Conservation (phyloP, 495 filamentous ascomycete species). For the Aspergillus incahuasiensis region DNA sequence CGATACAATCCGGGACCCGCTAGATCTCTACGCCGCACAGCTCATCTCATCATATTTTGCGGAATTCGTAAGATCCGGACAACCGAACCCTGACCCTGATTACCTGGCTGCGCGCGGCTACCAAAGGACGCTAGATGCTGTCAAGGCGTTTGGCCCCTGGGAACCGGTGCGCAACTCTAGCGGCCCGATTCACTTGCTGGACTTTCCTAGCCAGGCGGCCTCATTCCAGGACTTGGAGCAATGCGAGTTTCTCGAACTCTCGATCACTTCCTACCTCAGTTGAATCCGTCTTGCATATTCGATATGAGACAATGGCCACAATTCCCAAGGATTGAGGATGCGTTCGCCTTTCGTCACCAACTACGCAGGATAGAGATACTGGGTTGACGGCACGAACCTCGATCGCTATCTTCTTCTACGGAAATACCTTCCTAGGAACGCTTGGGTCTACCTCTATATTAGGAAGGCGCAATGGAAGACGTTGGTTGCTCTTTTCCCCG, state of each 20-base stretch:
- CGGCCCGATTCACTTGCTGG: constrained; percentile 31
- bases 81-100: constrained; percentile 25
- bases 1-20: constrained; percentile 20
- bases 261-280: constrained; percentile 23
- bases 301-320: too few species aligned
- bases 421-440: too few species aligned
- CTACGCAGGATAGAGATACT: too few species aligned
- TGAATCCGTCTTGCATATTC: not conserved
- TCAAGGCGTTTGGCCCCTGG: constrained; percentile 14
- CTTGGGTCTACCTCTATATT: too few species aligned
- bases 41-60: constrained; percentile 29
- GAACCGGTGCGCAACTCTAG: constrained; percentile 7
- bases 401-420: too few species aligned
- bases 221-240: constrained; percentile 32
- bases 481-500: too few species aligned
- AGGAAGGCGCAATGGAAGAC: too few species aligned
- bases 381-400: too few species aligned
- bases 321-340: too few species aligned
- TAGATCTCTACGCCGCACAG: constrained; percentile 23
- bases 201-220: constrained; percentile 23
- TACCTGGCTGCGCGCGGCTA: constrained; percentile 33
- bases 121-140: constrained; percentile 18
- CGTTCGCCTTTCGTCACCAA: too few species aligned
- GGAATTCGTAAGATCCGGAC: constrained; percentile 23
- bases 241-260: constrained; percentile 34